Conservation (phyloP, 2,329 filamentous ascomycete genomes). For the Cladophialophora chaetospira region DNA sequence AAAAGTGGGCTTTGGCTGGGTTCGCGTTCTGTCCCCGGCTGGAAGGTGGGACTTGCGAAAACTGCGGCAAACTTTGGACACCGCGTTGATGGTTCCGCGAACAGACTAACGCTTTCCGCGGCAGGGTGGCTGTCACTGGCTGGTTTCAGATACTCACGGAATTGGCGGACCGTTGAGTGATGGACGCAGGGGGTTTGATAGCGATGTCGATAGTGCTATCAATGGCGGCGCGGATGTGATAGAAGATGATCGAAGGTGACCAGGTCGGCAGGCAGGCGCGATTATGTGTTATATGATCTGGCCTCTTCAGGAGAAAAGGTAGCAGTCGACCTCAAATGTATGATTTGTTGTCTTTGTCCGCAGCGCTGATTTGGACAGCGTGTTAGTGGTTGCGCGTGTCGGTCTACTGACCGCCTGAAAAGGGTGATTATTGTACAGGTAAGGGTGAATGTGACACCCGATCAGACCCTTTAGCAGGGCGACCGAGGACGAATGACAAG, state of each 20-base stretch:
- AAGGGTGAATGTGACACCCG: constrained; percentile 23
- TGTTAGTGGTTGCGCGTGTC: constrained; percentile 15
- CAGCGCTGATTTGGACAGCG: constrained; percentile 16
- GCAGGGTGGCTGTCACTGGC: constrained; percentile 18
- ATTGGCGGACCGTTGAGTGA: constrained; percentile 16
- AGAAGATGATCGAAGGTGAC: not conserved
- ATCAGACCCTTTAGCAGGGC: not conserved
- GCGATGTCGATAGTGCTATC: not conserved
- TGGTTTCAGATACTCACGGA: constrained; percentile 22
- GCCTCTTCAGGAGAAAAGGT: not conserved
- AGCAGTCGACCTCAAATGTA: constrained; percentile 2
- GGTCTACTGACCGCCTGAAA: constrained; percentile 28
- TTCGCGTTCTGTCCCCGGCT: not conserved
- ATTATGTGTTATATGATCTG: constrained; percentile 10
- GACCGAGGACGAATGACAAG: constrained; percentile 8
- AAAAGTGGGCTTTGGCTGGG: not conserved
- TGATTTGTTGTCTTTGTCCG: constrained; percentile 21
- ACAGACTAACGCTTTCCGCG: constrained; percentile 13
- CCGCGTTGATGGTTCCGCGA: constrained; percentile 24
- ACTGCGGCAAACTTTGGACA: constrained; percentile 18
- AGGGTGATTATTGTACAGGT: constrained; percentile 9
- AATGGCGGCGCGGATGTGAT: not conserved
- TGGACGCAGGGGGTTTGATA: constrained; percentile 23
- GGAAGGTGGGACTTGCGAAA: constrained; percentile 6
- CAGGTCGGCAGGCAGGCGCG: constrained; percentile 6